Conservation (phyloP, 2,329 filamentous ascomycete genomes). For the Fusarium abutilonis region DNA sequence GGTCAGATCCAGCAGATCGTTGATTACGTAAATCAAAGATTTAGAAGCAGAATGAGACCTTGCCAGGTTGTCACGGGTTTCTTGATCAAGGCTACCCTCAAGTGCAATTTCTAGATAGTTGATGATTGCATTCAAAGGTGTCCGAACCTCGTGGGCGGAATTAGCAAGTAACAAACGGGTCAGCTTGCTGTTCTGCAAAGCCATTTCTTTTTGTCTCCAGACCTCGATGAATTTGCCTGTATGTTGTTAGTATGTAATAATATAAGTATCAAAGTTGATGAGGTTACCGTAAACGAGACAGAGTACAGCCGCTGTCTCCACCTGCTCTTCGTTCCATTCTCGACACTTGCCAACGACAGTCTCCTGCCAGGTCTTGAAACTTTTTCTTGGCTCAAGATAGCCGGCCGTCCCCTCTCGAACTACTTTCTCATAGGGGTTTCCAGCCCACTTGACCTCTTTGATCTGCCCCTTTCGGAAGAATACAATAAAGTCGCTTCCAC, state of each 20-base stretch:
- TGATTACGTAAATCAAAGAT: constrained; percentile 92
- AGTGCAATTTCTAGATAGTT: constrained; percentile 93
- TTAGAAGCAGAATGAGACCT: constrained; percentile 92
- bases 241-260: background rate
- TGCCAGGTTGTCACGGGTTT: constrained; percentile 84
- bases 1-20: constrained; percentile 87
- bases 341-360: constrained; percentile 82
- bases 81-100: constrained; percentile 80
- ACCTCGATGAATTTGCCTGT: constrained; percentile 83
- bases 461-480: constrained; percentile 85
- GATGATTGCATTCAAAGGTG: constrained; percentile 91
- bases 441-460: constrained; percentile 85
- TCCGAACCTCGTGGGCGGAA: constrained; percentile 90
- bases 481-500: constrained; percentile 85
- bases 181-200: constrained; percentile 81
- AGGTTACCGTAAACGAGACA: constrained; percentile 83
- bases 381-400: constrained; percentile 80
- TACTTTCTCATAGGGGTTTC: constrained; percentile 84
- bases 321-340: constrained; percentile 89
- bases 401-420: constrained; percentile 76
- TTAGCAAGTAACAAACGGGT: constrained; percentile 84
- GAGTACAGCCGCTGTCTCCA: constrained; percentile 87
- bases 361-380: constrained; percentile 85
- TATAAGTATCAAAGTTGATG: background rate
- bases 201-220: constrained; percentile 89